Base-by-base conservation (phyloP, 164 flowering plant genomes). In the Saururus chinensis region DNA sequence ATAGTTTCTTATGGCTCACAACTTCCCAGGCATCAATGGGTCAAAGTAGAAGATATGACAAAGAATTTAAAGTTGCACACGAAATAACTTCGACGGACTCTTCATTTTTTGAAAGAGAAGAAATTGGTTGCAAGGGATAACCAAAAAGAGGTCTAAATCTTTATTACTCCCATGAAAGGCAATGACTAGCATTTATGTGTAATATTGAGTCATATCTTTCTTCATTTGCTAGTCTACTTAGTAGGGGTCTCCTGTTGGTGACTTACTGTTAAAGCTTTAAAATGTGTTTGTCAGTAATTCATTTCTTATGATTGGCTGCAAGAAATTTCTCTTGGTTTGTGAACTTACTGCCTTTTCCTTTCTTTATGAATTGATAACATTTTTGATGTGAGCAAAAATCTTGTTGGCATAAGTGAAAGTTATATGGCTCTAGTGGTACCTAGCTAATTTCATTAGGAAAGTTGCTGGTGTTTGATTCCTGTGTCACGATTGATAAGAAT, bases 11-110 rank as follows among this genome's bases (percentile, higher is more conserved):
- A 12, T 45, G 49, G 17, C 4, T 45, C 17, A 45, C 49, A 45
- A 45, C 11, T 45, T 74, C 41, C 23, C 70, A 93, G 97, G 70
- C 83, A 95, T 51, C 97, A 91, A 71, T 95, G 99, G 99, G 95
- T 88, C 40, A 83, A 92, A 72, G 97, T 91, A 77, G 97, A 95
- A 71, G 97, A 95, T 75, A 75, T 95, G 65, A 95, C 96, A 35
- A 95, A 91, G 79, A 97, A 84, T 67, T 79, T 95, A 70, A 91
- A 84, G 75, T 62, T 91, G 66, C 96, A 91, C 45, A 63, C 87
- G 8, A 88, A 88, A 71, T 97, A 90, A 69, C 88, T 95, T 56
- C 92, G 96, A 9, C 85, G 96, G 13, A 88, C 82, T 42, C 64
- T 90, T 61, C 74, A 86, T 13, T 84, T 82, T 64, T 87, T 93